Conservation (phyloP, 2,329 filamentous ascomycete species). For the Cercospora sp. region DNA sequence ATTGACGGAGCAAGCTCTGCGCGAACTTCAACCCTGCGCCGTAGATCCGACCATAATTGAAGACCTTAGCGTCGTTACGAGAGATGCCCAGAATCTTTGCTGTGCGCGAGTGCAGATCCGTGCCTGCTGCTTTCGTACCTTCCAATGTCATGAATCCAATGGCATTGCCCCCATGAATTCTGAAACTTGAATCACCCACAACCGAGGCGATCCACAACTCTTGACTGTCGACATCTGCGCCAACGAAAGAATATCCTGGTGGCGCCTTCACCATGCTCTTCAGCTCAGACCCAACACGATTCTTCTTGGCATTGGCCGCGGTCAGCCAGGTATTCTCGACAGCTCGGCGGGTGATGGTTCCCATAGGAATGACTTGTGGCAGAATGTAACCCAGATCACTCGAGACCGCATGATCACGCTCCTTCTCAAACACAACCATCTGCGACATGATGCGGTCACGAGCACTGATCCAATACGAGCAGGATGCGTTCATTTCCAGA, state of each 20-base stretch:
- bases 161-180: constrained; percentile 92
- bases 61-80: constrained; percentile 92
- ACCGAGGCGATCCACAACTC: constrained; percentile 98
- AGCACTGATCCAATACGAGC: constrained; percentile 98
- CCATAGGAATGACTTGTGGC: constrained; percentile 96
- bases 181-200: constrained; percentile 91
- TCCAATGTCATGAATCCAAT: constrained; percentile 99
- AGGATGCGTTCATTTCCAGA: constrained; percentile 96
- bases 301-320: constrained; percentile 93
- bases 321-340: constrained; percentile 99
- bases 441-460: constrained; percentile 92
- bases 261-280: constrained; percentile 97
- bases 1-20: constrained; percentile 83
- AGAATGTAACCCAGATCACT: constrained; percentile 75
- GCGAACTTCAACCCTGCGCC: constrained; percentile 96
- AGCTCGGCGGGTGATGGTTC: constrained; percentile 88
- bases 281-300: constrained; percentile 91
- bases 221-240: constrained; percentile 95
- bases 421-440: constrained; percentile 83
- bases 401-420: constrained; percentile 44
- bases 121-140: constrained; percentile 89
- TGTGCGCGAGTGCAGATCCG: constrained; percentile 91
- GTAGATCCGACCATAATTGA: constrained; percentile 98
- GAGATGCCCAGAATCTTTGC: constrained; percentile 91
- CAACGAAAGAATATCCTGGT: constrained; percentile 87